Conservation (phyloP, 257 asterid species). For the Nicotiana sylvestris region DNA sequence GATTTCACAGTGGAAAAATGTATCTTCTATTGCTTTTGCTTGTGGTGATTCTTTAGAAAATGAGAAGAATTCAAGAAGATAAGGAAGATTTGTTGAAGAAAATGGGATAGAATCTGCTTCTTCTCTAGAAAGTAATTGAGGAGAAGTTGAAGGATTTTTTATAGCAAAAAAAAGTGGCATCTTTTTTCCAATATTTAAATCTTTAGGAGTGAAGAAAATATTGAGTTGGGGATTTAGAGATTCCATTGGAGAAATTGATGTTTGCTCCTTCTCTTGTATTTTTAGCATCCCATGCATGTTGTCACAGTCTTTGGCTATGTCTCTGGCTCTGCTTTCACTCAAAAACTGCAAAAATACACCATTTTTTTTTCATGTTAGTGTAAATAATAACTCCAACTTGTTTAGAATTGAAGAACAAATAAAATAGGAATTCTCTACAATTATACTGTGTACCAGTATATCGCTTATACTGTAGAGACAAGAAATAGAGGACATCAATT, state of each 20-base stretch:
- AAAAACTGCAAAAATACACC: slow-evolving; percentile 14
- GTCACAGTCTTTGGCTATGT: neutral
- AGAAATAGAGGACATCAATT: neutral
- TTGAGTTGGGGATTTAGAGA: slow-evolving; percentile 46
- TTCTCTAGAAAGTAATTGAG: slow-evolving; percentile 53
- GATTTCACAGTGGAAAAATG: slow-evolving; percentile 69
- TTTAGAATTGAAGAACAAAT: neutral
- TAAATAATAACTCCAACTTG: neutral
- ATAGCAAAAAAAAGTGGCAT: slow-evolving; percentile 51
- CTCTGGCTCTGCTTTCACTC: slow-evolving; percentile 13
- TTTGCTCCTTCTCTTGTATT: neutral
- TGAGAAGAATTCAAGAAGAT: slow-evolving; percentile 43
- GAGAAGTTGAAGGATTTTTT: slow-evolving; percentile 44
- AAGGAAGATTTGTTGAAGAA: slow-evolving; percentile 34
- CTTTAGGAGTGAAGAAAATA: slow-evolving; percentile 46
- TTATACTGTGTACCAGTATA: neutral
- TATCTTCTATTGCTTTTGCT: slow-evolving; percentile 53
- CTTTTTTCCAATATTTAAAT: slow-evolving; percentile 44
- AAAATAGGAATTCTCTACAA: neutral
- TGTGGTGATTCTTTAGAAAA: slow-evolving; percentile 48
- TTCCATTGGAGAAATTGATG: slow-evolving; percentile 10
- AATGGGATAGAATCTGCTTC: slow-evolving; percentile 76
- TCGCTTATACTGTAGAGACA: neutral
- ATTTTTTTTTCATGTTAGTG: neutral
- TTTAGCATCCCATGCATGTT: neutral